phyloP scores from a whole-genome alignment of 495 filamentous ascomycete species.

The Talaromyces stipitatus region DNA sequence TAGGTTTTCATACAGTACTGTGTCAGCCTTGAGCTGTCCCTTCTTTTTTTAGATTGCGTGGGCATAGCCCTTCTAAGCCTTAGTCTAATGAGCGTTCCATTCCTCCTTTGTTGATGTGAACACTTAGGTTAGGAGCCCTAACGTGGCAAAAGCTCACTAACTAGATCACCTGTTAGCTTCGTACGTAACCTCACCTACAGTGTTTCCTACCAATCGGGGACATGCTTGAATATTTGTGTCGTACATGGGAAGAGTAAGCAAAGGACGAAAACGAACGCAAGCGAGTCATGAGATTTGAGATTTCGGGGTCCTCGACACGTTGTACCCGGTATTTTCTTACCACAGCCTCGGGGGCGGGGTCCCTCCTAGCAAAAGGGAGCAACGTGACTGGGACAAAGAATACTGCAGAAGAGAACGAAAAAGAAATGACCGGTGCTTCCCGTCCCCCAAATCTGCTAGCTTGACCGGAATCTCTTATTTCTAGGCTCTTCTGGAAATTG shows the following conservation, averaged over 20 bases:
- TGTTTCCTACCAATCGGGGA: neutral
- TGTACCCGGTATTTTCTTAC: constrained; percentile 3
- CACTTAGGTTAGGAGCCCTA: neutral
- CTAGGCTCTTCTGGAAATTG: neutral
- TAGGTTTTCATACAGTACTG: neutral
- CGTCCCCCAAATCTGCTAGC: neutral
- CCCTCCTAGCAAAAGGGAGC: neutral
- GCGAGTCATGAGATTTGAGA: constrained; percentile 1
- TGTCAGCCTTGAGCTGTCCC: neutral
- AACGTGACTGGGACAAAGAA: constrained; percentile 6
- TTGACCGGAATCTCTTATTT: neutral
- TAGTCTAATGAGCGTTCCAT: neutral
- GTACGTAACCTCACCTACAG: neutral
- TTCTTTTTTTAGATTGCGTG: neutral
- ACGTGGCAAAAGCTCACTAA: neutral
- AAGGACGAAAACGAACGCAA: neutral
- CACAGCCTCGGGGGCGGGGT: constrained; percentile 4
- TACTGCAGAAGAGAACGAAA: constrained; percentile 5
- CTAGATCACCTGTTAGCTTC: neutral
- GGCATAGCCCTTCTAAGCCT: too few relatives aligned
- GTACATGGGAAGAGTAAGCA: neutral
- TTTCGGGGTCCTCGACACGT: neutral
- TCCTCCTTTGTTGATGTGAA: neutral
- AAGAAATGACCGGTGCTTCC: neutral
- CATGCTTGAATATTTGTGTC: neutral